Base-by-base conservation (phyloP, 805 yeast species). In the baker's yeast (Saccharomyces cerevisiae) region DNA sequence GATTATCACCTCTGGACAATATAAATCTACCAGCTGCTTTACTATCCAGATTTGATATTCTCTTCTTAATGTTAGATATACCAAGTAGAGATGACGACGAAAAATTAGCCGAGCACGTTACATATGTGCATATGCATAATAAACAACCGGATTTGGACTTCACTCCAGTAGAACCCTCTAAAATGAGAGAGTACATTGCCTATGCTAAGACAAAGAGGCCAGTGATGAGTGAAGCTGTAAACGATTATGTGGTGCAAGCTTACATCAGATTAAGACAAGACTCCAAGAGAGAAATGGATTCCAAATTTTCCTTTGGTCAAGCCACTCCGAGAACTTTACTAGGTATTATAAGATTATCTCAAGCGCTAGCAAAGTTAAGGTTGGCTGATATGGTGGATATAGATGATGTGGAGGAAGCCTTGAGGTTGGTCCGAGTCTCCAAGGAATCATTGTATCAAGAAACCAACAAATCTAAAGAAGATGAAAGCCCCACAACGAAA, bases 21-120 rank as follows among this genome's bases (percentile, higher is more conserved):
- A 92, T 94, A 70, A 94, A 94, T 66, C 76, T 94, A 55, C 99
- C 99, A 5, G 97, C 98, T 0, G 99, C 99, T 0, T 77, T 94
- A 62, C 76, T 94, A 51, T 92, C 98, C 36, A 85, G 99, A 74
- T 94, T 94, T 70, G 99, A 94, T 72, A 79, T 94, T 50, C 73
- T 94, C 72, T 94, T 86, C 70, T 76, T 94, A 68, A 79, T 94
- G 59, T 79, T 94, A 59, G 99, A 94, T 74, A 80, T 80, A 59
- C 96, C 98, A 46, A 76, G 80, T 22, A 78, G 84, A 61, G 95
- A 89, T 57, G 74, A 76, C 47, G 99, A 94, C 73, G 89, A 85
- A 68, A 80, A 83, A 68, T 78, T 94, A 65, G 99, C 99, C 0
- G 83, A 80, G 62, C 99, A 94, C 71, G 98, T 94, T 59, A 85